Base-by-base conservation (phyloP, 1,139 yeast species). In the Pichia kudriavzevii region DNA sequence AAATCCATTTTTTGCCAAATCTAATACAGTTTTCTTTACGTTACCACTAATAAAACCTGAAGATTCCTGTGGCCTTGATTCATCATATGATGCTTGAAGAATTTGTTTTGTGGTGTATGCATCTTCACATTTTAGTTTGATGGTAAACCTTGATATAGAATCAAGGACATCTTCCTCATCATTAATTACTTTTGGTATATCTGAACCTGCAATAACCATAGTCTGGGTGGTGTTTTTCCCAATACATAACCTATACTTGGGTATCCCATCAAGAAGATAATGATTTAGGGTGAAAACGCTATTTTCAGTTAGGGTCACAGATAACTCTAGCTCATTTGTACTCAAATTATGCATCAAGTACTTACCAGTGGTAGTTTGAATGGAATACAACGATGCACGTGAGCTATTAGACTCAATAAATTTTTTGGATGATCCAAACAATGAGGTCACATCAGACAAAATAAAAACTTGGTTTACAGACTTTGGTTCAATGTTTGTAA, bases 381-480 rank as follows among this genome's bases (percentile, higher is more conserved):
- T 11, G 3, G 38, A 36, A 9, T 31, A 37, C 4, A 29, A 22
- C 30, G 2, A 2, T 16, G 11, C 34, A 2, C 9, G 5, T 8
- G 20, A 22, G 8, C 20, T 18, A 13, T 13, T 22, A 2, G 8
- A 20, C 2, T 22, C 13, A 5, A 31, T n/a, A 21, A 26, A 26
- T 37, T 10, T 15, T 38, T 24, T 5, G 41, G 38, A 7, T 35
- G 36, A n/a, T 28, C 41, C 18, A 44, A 33, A 24, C 11, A 41
- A n/a, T 6, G 28, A 20, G 6, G 44, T 46, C 4, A 64, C 45
- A 7, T 59, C 49, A 0, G 53, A 44, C 4, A 59, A 38, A 2
- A 60, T 55, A 35, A 67, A 62, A 2, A 67, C 70, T 38, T 66
- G 70, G 23, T 48, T 52, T 3, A 57, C 55, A 11, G 41, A 42